A percentile compares a stretch with the other conserved stretches of the same genome.
phyloP scores from a whole-genome alignment of 257 asterid genomes.

The Solanum peruvianum region DNA sequence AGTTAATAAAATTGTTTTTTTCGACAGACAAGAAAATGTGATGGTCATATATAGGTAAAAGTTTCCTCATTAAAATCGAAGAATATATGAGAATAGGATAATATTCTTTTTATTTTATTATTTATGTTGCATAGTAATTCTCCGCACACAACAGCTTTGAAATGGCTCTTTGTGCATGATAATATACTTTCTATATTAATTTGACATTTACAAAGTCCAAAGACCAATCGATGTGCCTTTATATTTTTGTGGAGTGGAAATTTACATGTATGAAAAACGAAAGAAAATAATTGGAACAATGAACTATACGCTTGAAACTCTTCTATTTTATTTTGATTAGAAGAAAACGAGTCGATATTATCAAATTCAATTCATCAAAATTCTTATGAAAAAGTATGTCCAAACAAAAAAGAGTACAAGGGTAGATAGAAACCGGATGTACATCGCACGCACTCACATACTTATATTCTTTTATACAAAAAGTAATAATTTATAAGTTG shows the following conservation, averaged over 20 bases:
- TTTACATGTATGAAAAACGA: not conserved
- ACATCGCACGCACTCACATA: not conserved
- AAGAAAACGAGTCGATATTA: not conserved
- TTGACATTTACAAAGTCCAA: not conserved
- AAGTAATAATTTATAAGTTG: not conserved
- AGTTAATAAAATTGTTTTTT: not conserved
- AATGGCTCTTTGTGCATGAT: constrained; percentile 1
- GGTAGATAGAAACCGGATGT: not conserved
- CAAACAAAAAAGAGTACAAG: not conserved
- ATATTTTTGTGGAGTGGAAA: not conserved
- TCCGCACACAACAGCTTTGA: constrained; percentile 12
- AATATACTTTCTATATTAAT: not conserved
- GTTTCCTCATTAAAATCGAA: constrained; percentile 17
- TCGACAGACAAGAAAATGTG: not conserved
- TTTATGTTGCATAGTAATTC: constrained; percentile 14
- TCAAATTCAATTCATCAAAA: not conserved
- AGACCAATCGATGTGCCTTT: not conserved
- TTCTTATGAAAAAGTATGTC: not conserved
- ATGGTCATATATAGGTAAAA: not conserved
- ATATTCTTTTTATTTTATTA: constrained; percentile 16
- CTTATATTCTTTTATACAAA: not conserved
- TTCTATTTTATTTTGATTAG: not conserved
- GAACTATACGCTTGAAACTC: not conserved
- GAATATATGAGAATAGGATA: constrained; percentile 8
- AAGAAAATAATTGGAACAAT: not conserved